phyloP scores from a whole-genome alignment of 2,329 filamentous ascomycete genomes.

The Stagonosporopsis tanaceti region DNA sequence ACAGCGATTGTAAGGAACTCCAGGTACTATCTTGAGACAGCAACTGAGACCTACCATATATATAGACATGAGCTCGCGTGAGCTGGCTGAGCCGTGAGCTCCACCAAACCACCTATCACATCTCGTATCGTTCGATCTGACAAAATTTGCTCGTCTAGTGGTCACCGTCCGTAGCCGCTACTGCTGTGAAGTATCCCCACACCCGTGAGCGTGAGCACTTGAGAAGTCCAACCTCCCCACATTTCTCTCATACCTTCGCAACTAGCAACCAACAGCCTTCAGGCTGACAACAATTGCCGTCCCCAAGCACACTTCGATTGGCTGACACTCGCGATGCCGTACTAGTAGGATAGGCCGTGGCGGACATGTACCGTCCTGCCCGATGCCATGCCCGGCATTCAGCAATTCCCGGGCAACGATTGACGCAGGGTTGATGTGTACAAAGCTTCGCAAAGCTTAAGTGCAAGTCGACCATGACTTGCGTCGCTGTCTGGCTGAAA shows the following conservation, averaged over 20 bases:
- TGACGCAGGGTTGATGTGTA: slow-evolving; percentile 1
- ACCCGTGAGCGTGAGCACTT: slow-evolving; percentile 11
- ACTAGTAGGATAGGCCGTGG: slow-evolving; percentile 1
- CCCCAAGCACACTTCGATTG: slow-evolving; percentile 1
- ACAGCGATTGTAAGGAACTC: slow-evolving; percentile 1
- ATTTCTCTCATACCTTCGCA: neutral
- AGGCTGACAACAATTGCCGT: slow-evolving; percentile 7
- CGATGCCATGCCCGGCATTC: neutral
- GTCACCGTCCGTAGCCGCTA: neutral
- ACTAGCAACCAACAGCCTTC: slow-evolving; percentile 5
- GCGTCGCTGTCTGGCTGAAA: slow-evolving; percentile 2
- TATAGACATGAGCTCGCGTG: slow-evolving; percentile 9
- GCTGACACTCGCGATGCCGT: neutral
- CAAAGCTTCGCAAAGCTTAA: slow-evolving; percentile 11
- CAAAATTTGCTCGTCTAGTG: slow-evolving; percentile 6
- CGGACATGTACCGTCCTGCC: neutral
- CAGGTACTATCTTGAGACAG: neutral
- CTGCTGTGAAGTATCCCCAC: slow-evolving; percentile 7
- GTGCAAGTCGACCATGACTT: neutral
- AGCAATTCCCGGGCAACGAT: neutral
- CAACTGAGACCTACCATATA: slow-evolving; percentile 12
- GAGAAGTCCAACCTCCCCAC: neutral
- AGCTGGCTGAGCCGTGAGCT: neutral
- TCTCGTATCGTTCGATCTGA: slow-evolving; percentile 1
- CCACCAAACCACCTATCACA: slow-evolving; percentile 3